Conservation (phyloP, 2,329 filamentous ascomycete species). For the Salinomyces thailandicus region DNA sequence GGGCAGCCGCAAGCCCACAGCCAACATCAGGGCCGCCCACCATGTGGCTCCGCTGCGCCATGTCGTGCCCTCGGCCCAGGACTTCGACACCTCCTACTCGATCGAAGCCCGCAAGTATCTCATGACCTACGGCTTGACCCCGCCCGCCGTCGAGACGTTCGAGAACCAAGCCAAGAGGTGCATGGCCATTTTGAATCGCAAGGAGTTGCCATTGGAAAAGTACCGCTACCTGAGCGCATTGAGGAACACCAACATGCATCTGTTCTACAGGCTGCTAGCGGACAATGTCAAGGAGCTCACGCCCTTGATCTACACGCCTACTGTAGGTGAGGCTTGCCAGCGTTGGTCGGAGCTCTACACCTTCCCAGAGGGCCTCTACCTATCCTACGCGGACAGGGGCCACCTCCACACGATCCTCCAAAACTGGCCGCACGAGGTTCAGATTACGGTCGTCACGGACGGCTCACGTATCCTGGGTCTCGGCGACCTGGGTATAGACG, state of each 20-base stretch:
- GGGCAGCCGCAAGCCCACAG: conserved; percentile 11
- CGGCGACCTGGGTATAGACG: conserved; percentile 90
- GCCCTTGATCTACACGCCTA: conserved; percentile 77
- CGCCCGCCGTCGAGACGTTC: conserved; percentile 41
- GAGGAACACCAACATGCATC: conserved; percentile 64
- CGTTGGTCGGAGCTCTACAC: conserved; percentile 95
- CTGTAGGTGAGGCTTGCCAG: conserved; percentile 90
- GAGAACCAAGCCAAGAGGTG: conserved; percentile 46
- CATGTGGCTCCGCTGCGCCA: conserved; percentile 23
- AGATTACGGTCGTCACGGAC: conserved; percentile 95
- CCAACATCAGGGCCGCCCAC: conserved; percentile 27
- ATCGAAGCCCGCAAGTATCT: conserved; percentile 41
- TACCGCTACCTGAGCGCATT: conserved; percentile 71
- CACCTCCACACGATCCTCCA: conserved; percentile 77
- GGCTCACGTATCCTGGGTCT: conserved; percentile 87
- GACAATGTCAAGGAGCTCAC: conserved; percentile 67
- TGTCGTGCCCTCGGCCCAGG: conserved; percentile 13
- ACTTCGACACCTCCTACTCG: conserved; percentile 41
- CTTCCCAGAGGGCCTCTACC: conserved; percentile 86
- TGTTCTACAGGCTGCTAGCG: conserved; percentile 74
- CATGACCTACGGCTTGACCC: conserved; percentile 43
- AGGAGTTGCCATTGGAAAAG: conserved; percentile 64
- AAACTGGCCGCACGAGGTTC: conserved; percentile 90
- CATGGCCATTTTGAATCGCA: conserved; percentile 60
- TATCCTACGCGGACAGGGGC: conserved; percentile 83